Evolutionary conservation across 2,329 filamentous ascomycete genomes (phyloP).

Genomic region (Cytospora schulzeri): DNA sequence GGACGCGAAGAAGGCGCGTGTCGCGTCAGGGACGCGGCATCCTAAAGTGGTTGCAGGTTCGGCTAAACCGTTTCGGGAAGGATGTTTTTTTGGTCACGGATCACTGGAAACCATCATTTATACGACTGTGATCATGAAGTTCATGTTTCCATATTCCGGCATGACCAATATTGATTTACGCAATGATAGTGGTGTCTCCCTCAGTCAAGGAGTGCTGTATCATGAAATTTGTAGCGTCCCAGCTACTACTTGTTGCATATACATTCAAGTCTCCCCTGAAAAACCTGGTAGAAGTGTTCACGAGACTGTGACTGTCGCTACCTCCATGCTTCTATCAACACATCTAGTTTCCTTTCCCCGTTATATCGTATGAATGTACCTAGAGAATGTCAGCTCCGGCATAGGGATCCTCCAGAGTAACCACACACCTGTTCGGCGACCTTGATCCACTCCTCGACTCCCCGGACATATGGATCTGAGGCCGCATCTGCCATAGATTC

Average conservation of each 20-base stretch:
- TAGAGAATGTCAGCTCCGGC: slow-evolving; percentile 8
- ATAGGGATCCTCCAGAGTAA: neutral
- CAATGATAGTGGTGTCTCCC: neutral
- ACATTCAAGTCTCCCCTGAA: neutral
- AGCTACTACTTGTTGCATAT: neutral
- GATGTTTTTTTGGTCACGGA: slow-evolving; percentile 20
- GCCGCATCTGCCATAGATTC: slow-evolving; percentile 64
- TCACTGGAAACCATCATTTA: too few relatives aligned
- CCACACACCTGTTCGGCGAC: slow-evolving; percentile 56
- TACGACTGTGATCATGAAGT: too few relatives aligned
- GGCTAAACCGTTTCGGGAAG: slow-evolving; percentile 20
- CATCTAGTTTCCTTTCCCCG: slow-evolving; percentile 3
- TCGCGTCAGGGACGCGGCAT: slow-evolving; percentile 17
- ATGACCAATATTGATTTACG: neutral
- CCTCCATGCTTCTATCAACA: neutral
- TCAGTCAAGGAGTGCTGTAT: too few relatives aligned
- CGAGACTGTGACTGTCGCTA: neutral
- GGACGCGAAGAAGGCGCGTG: slow-evolving; percentile 21
- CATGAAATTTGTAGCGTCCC: neutral
- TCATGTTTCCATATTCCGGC: too few relatives aligned
- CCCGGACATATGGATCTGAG: slow-evolving; percentile 71
- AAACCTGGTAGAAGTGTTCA: neutral
- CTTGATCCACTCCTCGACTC: slow-evolving; percentile 78
- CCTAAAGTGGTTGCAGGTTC: slow-evolving; percentile 25
- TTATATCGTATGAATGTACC: slow-evolving; percentile 25